Evolutionary conservation across 192 early-diverging fungal genomes (phyloP), one percentile per base, ranked within the genome.

Genomic region (Gonapodya sp.): DNA sequence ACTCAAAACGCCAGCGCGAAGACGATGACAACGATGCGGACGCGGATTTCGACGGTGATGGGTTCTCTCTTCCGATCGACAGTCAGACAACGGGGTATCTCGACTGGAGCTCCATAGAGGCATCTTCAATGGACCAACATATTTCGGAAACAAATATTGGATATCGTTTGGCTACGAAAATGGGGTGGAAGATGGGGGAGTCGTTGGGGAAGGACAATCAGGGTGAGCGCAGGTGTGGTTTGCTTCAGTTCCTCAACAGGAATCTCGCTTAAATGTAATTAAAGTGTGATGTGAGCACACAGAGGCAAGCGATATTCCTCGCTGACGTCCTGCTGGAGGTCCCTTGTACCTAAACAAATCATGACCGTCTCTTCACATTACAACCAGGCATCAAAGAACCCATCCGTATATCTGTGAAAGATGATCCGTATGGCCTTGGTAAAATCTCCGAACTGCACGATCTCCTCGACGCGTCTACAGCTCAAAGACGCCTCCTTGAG

Each of bases 181-280:
- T 94, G 89, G 93, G 93, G 0, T 94, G 93, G 93, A 84, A 82
- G 78, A 85, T 82, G 30, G 92, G 92, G 1, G 85, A 81, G 36
- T 92, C 93, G 34, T 82, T 94, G 0, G 93, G 93, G 33, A 79
- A 77, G 24, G 72, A 79, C 18, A 85, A 85, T 24, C 86, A 90
- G 83, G 92, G 92, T 91, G 84, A 35, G 35, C 35, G 31, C 33
- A 1, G 64, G 35, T 2, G 8, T 8, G 46, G 46, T 16, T 64
- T 24, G 46, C 46, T 8, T 16, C 46, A 8, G 46, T 64, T 64
- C 46, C 24, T 64, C 8, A 8, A 64, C 8, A 64, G 8, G 46
- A 64, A 64, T 8, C 46, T 64, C 46, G 24, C 24, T 64, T 64
- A 8, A 8, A 64, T 64, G 46, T 64, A 24, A 64, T 64, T 64